Evolutionary conservation across 495 filamentous ascomycete species (phyloP).

Genomic region (Penicillium paxilli): DNA sequence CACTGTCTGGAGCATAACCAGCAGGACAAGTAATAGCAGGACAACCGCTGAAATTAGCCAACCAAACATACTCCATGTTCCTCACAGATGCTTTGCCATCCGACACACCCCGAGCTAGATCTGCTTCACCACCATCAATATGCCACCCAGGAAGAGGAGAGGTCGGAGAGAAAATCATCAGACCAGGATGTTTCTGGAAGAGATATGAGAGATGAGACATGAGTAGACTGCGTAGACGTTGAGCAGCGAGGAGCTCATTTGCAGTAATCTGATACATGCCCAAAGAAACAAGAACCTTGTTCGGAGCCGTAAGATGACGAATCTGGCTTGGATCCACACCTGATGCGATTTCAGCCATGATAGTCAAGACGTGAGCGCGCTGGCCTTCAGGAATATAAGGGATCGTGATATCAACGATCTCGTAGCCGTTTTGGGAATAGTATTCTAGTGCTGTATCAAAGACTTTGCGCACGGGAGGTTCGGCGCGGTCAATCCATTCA

Average conservation of each 20-base stretch:
- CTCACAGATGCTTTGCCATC: slow-evolving; percentile 71
- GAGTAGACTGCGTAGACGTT: slow-evolving; percentile 70
- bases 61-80: slow-evolving; percentile 87
- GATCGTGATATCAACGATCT: slow-evolving; percentile 69
- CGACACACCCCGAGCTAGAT: slow-evolving; percentile 64
- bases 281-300: slow-evolving; percentile 69
- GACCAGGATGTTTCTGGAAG: slow-evolving; percentile 68
- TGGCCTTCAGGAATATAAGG: slow-evolving; percentile 76
- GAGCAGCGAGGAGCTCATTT: slow-evolving; percentile 70
- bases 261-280: slow-evolving; percentile 61
- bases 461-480: slow-evolving; percentile 58
- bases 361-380: slow-evolving; percentile 76
- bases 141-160: slow-evolving; percentile 76
- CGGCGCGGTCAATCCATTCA: slow-evolving; percentile 73
- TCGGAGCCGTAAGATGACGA: slow-evolving; percentile 61
- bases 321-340: slow-evolving; percentile 40
- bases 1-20: slow-evolving; percentile 61
- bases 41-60: slow-evolving; percentile 81
- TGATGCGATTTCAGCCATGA: slow-evolving; percentile 66
- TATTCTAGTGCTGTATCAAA: slow-evolving; percentile 62
- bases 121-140: slow-evolving; percentile 48
- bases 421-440: slow-evolving; percentile 63
- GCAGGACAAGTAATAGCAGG: slow-evolving; percentile 78
- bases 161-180: slow-evolving; percentile 80
- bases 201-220: slow-evolving; percentile 82